Evolutionary conservation across 345 rosid genomes (phyloP), one percentile per base, ranked within the genome.

Genomic region (Citrus sp.): DNA sequence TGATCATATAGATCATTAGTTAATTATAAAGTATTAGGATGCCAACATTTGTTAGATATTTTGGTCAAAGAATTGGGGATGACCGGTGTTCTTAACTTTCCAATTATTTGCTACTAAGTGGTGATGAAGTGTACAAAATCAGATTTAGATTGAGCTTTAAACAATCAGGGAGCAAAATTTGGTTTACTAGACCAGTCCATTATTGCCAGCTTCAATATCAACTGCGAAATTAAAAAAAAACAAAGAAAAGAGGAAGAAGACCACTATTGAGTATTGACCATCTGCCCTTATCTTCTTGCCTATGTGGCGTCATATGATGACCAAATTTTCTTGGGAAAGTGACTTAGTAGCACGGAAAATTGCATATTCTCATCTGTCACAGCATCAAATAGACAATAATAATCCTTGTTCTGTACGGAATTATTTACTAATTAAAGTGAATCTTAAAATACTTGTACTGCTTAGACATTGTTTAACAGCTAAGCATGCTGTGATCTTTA

Each of bases 391-490:
- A 73, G 37, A 63, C 76, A 68, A 75, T 49, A 79, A 62, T 77
- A 75, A 84, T 82, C 80, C 85, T 72, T 88, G 89, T 84, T 69
- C 40, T 67, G 85, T 85, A 84, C 88, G 83, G 84, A 78, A 67
- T 42, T 71, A 74, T 63, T 58, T 6, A 42, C 18, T 42, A 6
- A 67, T 56, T 5, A 51, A 51, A 40, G n/a, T 24, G 66, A 77
- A 61, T 76, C 66, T 69, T 30, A 32, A 18, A 56, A 62, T 67
- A 58, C 72, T 63, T 77, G 68, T 24, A 38, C 72, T 74, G 49
- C 75, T 74, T 74, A 7, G 72, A 81, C 75, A 73, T 78, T 81
- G 79, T 56, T 81, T 81, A 77, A 85, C 82, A 83, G 85, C 88
- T 85, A 80, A 83, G 86, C 88, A 80, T 80, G 65, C 69, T 13